Evolutionary conservation across 2,329 filamentous ascomycete species (phyloP).

Genomic region (Colletotrichum eremochloae): DNA sequence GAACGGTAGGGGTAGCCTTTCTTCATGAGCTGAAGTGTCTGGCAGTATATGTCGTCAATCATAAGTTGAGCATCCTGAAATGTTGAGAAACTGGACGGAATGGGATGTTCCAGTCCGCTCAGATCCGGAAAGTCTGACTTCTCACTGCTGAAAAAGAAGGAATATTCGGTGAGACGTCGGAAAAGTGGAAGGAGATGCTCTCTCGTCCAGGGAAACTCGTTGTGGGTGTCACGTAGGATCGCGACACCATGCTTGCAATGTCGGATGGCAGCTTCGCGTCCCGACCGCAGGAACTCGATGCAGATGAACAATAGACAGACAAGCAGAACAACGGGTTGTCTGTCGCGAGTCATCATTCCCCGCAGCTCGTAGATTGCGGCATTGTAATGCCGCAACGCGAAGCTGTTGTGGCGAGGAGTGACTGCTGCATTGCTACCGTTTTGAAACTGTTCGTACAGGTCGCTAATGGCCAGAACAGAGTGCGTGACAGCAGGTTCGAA

Average conservation of each 20-base stretch:
- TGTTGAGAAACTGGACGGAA: conserved; percentile 23
- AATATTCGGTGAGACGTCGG: conserved; percentile 24
- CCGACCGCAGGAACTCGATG: conserved; percentile 63
- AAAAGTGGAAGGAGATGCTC: conserved; percentile 35
- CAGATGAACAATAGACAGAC: conserved; percentile 67
- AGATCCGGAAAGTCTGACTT: conserved; percentile 44
- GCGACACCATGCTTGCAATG: conserved; percentile 40
- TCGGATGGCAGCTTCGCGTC: conserved; percentile 26
- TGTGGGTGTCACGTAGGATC: conserved; percentile 23
- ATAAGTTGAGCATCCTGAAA: conserved; percentile 50
- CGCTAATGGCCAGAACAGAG: conserved; percentile 63
- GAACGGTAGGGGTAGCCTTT: conserved; percentile 48
- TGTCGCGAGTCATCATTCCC: conserved; percentile 49
- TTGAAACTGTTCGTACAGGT: conserved; percentile 55
- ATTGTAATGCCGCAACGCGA: conserved; percentile 62
- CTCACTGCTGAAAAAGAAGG: conserved; percentile 35
- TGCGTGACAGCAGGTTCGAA: conserved; percentile 62
- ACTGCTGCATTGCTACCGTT: conserved; percentile 1
- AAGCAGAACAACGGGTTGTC: conserved; percentile 52
- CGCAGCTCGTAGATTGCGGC: conserved; percentile 60
- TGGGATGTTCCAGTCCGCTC: conserved; percentile 18
- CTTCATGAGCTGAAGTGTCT: conserved; percentile 50
- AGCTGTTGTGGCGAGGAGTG: conserved; percentile 45
- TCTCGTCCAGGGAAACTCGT: conserved; percentile 33
- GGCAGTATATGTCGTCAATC: conserved; percentile 48